Percentiles rank a stretch among this genome's conserved stretches.
These are phyloP conservation scores for Teratosphaeriaceae sp. DNA, from an alignment of 2,329 filamentous ascomycete genomes.

Conservation along the genomic window DNA sequence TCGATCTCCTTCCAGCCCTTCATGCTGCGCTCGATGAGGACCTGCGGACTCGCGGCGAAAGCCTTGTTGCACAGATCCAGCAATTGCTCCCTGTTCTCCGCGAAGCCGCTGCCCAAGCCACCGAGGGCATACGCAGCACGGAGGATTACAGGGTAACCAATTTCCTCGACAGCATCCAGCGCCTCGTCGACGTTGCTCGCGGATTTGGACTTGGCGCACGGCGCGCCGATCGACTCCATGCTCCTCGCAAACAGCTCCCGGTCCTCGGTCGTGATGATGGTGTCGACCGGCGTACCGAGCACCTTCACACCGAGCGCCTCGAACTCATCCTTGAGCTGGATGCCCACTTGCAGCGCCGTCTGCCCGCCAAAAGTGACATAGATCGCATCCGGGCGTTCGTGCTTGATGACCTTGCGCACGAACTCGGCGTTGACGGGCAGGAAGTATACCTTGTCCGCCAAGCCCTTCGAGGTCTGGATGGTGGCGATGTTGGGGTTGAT, in stretches of 20 bases:
- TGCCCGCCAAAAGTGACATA: conserved; percentile 98
- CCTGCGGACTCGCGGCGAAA: conserved; percentile 89
- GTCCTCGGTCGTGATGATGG: conserved; percentile 97
- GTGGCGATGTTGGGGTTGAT: conserved; percentile 99
- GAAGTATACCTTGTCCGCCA: conserved; percentile 99
- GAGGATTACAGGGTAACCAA: conserved; percentile 95
- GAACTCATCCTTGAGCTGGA: conserved; percentile 96
- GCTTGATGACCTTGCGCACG: conserved; percentile 92
- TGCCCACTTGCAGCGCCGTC: conserved; percentile 93
- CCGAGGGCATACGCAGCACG: conserved; percentile 93
- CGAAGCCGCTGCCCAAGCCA: conserved; percentile 91
- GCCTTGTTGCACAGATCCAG: conserved; percentile 88
- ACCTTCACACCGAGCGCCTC: conserved; percentile 88
- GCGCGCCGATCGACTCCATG: conserved; percentile 98
- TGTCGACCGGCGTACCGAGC: conserved; percentile 92
- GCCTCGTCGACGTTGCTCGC: conserved; percentile 85
- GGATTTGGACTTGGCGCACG: conserved; percentile 97
- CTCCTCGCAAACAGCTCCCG: conserved; percentile 94
- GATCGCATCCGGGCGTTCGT: conserved; percentile 91
- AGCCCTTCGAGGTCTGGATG: conserved; percentile 94
- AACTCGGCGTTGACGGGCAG: conserved; percentile 94
- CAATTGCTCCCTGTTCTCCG: conserved; percentile 76
- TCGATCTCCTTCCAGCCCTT: conserved; percentile 99
- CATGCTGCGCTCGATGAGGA: conserved; percentile 96
- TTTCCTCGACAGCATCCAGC: conserved; percentile 74